Evolutionary conservation across 2,329 filamentous ascomycete species (phyloP).

Genomic region (Colletotrichum sp.): DNA sequence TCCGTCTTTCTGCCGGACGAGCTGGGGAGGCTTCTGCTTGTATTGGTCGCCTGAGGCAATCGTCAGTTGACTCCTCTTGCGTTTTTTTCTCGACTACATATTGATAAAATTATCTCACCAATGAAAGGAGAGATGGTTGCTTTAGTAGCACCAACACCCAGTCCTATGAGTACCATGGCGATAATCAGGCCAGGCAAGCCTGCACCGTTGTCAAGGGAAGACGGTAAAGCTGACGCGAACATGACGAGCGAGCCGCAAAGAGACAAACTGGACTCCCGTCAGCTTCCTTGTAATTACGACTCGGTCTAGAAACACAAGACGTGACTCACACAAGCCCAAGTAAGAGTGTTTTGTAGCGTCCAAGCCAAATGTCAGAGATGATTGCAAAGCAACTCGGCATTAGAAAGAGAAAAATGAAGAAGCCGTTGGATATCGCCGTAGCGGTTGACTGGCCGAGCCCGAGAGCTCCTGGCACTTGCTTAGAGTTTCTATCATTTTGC

Average conservation of each 20-base stretch:
- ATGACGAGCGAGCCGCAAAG: constrained; percentile 59
- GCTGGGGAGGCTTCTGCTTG: constrained; percentile 50
- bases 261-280: constrained; percentile 43
- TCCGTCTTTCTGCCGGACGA: constrained; percentile 24
- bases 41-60: constrained; percentile 55
- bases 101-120: background rate
- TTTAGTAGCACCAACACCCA: constrained; percentile 66
- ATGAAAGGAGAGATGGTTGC: constrained; percentile 49
- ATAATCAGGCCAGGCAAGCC: constrained; percentile 61
- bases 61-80: background rate
- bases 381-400: constrained; percentile 65
- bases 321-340: constrained; percentile 19
- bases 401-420: constrained; percentile 51
- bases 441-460: constrained; percentile 54
- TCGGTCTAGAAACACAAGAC: constrained; percentile 14
- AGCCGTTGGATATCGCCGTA: constrained; percentile 50
- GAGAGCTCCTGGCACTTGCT: constrained; percentile 50
- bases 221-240: constrained; percentile 58
- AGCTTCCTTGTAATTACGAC: background rate
- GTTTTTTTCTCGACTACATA: background rate
- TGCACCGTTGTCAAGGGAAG: constrained; percentile 51
- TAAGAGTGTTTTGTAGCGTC: constrained; percentile 63
- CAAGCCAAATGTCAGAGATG: constrained; percentile 64
- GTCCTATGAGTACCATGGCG: constrained; percentile 61
- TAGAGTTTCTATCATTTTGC: constrained; percentile 35